Base-by-base conservation (phyloP, 805 yeast species). In the Priceomyces melissophilus region DNA sequence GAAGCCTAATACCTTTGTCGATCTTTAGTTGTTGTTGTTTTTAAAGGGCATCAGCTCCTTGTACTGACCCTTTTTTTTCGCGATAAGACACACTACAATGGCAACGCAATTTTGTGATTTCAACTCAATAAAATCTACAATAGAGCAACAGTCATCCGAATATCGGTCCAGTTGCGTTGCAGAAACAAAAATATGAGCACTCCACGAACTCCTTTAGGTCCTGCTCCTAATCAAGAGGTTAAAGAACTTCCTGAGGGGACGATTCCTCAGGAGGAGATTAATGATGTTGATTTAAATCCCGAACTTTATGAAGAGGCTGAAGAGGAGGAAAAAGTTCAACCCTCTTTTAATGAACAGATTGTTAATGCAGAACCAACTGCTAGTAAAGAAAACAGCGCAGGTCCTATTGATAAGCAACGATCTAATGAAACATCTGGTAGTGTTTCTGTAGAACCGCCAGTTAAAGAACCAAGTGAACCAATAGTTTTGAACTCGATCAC, bases 241-340 rank as follows among this genome's bases (percentile, higher is more conserved):
- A 26, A 36, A 8, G 42, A 44, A 15, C 37, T 66, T 12, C 71
- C 71, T 1, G 42, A 40, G 12, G 65, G 53, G 3, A 39, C 46
- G 17, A 44, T 63, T 30, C 54, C 50, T n/a, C 41, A 42, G 8
- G 30, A 47, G 11, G 40, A 45, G 14, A 30, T 52, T n/a, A 49
- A 41, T n/a, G 59, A 58, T 36, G 47, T 69, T 30, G 72, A 67
- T 36, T 54, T 69, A 43, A 69, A 69, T 45, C 74, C 73, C 1
- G 72, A 62, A 9, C 48, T 68, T 39, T 61, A 63, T 34, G 66
- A 59, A 28, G 59, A 51, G 2, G 54, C 50, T 4, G 56, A 47
- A 23, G 53, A 37, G 13, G 45, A 38, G 25, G 25, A 20, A 8
- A 20, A 20, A 20, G 8, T 20, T 8, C 25, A 20, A 20, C 25